These are phyloP conservation scores for Torrubiellomyces zombiae DNA, from an alignment of 2,329 filamentous ascomycete species.

Conservation along the genomic window DNA sequence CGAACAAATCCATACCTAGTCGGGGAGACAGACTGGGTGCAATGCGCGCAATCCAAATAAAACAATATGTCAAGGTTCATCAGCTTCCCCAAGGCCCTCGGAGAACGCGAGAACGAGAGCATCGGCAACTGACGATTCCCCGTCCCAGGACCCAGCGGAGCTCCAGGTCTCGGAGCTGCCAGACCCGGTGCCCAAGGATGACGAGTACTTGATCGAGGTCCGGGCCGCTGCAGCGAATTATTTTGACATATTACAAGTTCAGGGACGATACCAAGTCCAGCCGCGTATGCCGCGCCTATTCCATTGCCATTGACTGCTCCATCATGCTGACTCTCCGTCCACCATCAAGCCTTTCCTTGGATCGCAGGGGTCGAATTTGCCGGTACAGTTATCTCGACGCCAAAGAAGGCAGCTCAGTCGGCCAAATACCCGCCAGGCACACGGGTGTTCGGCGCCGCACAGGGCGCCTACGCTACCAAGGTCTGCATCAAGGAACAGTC, in stretches of 20 bases:
- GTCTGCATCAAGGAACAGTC: slow-evolving; percentile 48
- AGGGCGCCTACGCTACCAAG: slow-evolving; percentile 74
- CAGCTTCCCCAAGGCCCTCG: background rate
- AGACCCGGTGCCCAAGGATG: slow-evolving; percentile 50
- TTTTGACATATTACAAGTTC: slow-evolving; percentile 90
- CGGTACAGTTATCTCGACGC: slow-evolving; percentile 55
- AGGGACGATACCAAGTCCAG: slow-evolving; percentile 89
- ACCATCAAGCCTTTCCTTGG: slow-evolving; percentile 55
- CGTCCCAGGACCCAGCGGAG: slow-evolving; percentile 52
- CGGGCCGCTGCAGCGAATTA: slow-evolving; percentile 86
- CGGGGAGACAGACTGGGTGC: no score
- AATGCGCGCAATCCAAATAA: slow-evolving; percentile 4
- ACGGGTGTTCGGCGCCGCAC: slow-evolving; percentile 69
- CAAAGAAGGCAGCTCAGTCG: slow-evolving; percentile 27
- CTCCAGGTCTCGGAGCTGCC: slow-evolving; percentile 61
- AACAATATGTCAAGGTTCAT: slow-evolving; percentile 5
- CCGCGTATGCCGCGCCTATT: slow-evolving; percentile 32
- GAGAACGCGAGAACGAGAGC: background rate
- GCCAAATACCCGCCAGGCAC: slow-evolving; percentile 61
- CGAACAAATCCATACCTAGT: no score
- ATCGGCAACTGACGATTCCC: background rate
- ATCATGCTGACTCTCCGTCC: background rate
- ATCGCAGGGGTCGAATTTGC: slow-evolving; percentile 76
- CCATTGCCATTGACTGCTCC: background rate
- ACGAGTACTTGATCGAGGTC: slow-evolving; percentile 76